Conservation (phyloP, 2,329 filamentous ascomycete genomes). For the Pseudogymnoascus sp. region DNA sequence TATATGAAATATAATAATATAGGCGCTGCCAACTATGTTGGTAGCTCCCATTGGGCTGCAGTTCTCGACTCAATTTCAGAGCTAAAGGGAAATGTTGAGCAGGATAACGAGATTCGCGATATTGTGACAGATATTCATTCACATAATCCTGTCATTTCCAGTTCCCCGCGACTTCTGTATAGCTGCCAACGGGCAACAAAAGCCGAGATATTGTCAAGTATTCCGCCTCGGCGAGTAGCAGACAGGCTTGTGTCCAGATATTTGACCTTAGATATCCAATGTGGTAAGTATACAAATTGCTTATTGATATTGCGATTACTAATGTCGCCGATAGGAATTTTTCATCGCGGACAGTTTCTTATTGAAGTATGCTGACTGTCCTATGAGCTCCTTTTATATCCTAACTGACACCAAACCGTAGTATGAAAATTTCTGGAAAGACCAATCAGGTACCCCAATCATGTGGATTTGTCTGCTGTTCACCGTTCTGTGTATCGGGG, state of each 20-base stretch:
- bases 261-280: conserved; percentile 23
- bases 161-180: conserved; percentile 25
- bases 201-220: conserved; percentile 26
- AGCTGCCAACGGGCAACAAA: conserved; percentile 21
- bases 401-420: conserved; percentile 20
- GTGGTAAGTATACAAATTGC: conserved; percentile 19
- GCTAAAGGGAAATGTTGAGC: conserved; percentile 17
- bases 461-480: conserved; percentile 24
- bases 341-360: conserved; percentile 26
- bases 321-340: conserved; percentile 22
- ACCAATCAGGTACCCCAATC: conserved; percentile 20
- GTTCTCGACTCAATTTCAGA: conserved; percentile 26
- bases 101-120: background rate
- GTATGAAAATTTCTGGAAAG: conserved; percentile 27
- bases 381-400: conserved; percentile 8
- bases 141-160: conserved; percentile 18
- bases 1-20: conserved; percentile 23
- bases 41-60: conserved; percentile 27
- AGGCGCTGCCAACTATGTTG: conserved; percentile 26
- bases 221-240: conserved; percentile 25
- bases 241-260: conserved; percentile 24
- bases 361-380: conserved; percentile 22
- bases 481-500: conserved; percentile 21
- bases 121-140: conserved; percentile 16
- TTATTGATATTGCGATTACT: conserved; percentile 15